These are phyloP conservation scores for Podospora sp. DNA, from an alignment of 495 filamentous ascomycete genomes.

Conservation along the genomic window DNA sequence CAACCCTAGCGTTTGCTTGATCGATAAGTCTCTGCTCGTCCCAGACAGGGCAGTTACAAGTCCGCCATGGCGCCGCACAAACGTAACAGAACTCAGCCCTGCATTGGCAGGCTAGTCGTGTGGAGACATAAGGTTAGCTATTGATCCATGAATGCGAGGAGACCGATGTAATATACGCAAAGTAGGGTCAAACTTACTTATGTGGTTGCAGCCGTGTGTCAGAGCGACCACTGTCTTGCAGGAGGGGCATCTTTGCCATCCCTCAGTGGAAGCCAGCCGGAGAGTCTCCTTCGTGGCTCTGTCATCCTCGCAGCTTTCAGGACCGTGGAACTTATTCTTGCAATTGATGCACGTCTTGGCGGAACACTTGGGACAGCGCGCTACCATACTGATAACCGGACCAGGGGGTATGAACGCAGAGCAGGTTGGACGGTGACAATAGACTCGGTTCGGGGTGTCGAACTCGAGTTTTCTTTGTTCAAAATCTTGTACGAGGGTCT, in stretches of 20 bases:
- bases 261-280: background rate
- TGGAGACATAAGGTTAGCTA: background rate
- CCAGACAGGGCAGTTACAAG: background rate
- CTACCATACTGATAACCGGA: background rate
- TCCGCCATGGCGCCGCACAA: background rate
- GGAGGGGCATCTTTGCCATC: background rate
- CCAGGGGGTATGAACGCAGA: background rate
- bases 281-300: background rate
- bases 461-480: background rate
- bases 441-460: background rate
- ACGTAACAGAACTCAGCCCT: background rate
- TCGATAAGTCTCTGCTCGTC: background rate
- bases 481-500: background rate
- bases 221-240: background rate
- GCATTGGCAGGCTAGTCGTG: background rate
- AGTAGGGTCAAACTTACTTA: background rate
- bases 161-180: no score
- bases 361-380: background rate
- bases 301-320: background rate
- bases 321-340: background rate
- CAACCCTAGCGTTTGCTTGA: background rate
- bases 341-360: background rate
- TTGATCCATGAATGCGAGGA: no score
- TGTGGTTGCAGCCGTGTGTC: background rate
- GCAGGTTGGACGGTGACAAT: background rate